Evolutionary conservation across 2,329 filamentous ascomycete genomes (phyloP).

Genomic region (Xylariomycetidae sp.): DNA sequence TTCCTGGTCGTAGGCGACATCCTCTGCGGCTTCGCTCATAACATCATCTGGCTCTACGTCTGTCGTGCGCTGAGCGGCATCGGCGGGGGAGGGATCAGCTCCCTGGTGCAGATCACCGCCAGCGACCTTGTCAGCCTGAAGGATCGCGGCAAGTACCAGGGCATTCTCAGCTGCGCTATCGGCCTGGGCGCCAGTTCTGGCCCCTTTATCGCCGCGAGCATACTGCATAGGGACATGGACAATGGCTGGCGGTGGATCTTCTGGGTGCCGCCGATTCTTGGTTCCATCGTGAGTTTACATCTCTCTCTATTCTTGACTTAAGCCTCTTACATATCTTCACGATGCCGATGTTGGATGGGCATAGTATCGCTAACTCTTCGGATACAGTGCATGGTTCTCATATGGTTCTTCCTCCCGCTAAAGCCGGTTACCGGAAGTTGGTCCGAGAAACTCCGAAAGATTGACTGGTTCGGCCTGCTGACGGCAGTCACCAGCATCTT

Average conservation of each 20-base stretch:
- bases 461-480: constrained; percentile 56
- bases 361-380: too few relatives aligned
- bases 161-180: too few relatives aligned
- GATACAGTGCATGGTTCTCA: too few relatives aligned
- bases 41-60: constrained; percentile 22
- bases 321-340: too few relatives aligned
- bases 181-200: too few relatives aligned
- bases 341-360: too few relatives aligned
- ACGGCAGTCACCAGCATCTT: constrained; percentile 52
- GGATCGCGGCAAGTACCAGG: constrained; percentile 32
- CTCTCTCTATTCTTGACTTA: too few relatives aligned
- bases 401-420: constrained; percentile 48
- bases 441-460: constrained; percentile 44
- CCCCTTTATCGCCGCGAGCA: too few relatives aligned
- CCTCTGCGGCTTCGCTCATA: constrained; percentile 23
- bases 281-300: constrained; percentile 35
- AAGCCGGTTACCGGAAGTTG: constrained; percentile 42
- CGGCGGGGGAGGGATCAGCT: constrained; percentile 23
- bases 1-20: constrained; percentile 41
- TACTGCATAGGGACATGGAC: too few relatives aligned
- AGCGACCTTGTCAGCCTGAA: constrained; percentile 30
- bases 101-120: constrained; percentile 30
- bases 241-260: constrained; percentile 34
- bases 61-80: constrained; percentile 26
- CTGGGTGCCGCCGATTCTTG: constrained; percentile 47